Evolutionary conservation across 148 eudicot species (phyloP), one percentile per base, ranked within the genome.

Genomic region (Bassia scoparia): DNA sequence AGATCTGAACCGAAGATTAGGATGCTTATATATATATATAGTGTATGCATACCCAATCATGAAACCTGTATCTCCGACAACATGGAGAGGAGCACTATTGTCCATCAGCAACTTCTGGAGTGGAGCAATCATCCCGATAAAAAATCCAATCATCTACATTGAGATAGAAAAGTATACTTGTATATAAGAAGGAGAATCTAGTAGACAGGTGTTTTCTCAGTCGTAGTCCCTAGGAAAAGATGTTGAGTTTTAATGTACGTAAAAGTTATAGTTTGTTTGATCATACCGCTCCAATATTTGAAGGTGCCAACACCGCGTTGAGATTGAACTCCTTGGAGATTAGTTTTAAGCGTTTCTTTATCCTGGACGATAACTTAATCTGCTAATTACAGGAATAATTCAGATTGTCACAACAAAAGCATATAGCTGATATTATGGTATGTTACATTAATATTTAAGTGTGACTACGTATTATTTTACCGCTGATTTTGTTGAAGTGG

Each of bases 201-300:
- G 9, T 37, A 37, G 43, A 10, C 9, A 37, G 16, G 20, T n/a
- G 27, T 8, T 13, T 58, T 12, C 33, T 27, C 7, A 58, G 15
- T n/a, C n/a, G n/a, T 58, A 27, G 23, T 21, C 52, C 52, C 52
- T 49, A 15, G 6, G 4, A 15, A 7, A 15, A 18, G 5, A 49
- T 49, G 3, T n/a, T 17, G 60, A 55, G 11, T 41, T 3, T 41
- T 23, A 23, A 23, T 21, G 29, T 10, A n/a, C 12, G 29, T 10
- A n/a, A 1, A 16, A 29, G 38, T 30, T 1, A 14, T 23, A 52
- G 24, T 34, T 52, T 50, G 9, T 2, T 0, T 10, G 21, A 31
- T 8, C 29, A 66, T 78, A 81, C 86, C 68, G 84, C 86, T 78
- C 82, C 86, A 48, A 58, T 72, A 68, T 82, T 81, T 35, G 84